These are phyloP conservation scores for Juncus inflexus DNA, from an alignment of 176 grass and related monocot genomes.

Conservation along the genomic window DNA sequence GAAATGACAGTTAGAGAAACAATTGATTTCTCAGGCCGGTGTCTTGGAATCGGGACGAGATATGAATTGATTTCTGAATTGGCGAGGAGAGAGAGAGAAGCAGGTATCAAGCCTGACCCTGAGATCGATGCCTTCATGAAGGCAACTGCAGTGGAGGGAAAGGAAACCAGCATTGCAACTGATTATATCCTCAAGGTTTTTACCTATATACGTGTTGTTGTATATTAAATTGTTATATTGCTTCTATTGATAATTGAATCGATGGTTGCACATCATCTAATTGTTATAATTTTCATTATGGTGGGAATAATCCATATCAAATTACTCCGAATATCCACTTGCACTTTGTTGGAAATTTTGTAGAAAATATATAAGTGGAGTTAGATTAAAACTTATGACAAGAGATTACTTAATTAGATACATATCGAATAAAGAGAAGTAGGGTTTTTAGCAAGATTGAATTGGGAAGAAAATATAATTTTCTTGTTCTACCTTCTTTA, in stretches of 20 bases:
- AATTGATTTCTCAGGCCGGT: slow-evolving; percentile 57
- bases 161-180: slow-evolving; percentile 44
- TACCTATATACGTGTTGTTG: not conserved
- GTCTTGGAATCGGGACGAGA: slow-evolving; percentile 48
- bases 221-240: not conserved
- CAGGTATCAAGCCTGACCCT: slow-evolving; percentile 59
- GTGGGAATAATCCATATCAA: not conserved
- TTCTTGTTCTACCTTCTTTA: slow-evolving; percentile 14
- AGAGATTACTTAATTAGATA: too few species aligned
- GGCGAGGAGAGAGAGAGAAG: slow-evolving; percentile 49
- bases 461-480: slow-evolving; percentile 9
- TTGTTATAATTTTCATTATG: not conserved
- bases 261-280: not conserved
- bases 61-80: slow-evolving; percentile 57
- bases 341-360: too few species aligned
- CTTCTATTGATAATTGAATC: not conserved
- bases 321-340: slow-evolving; percentile 1
- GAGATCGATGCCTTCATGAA: slow-evolving; percentile 69
- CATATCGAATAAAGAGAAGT: not conserved
- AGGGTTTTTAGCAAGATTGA: not conserved
- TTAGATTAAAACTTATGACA: not conserved
- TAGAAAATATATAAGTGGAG: too few species aligned
- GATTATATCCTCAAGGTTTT: slow-evolving; percentile 64
- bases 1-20: slow-evolving; percentile 75
- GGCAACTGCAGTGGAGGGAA: slow-evolving; percentile 45